Evolutionary conservation across 306 rosid species (phyloP), one percentile per base, ranked within the genome.

Genomic region (Casuarina glauca): DNA sequence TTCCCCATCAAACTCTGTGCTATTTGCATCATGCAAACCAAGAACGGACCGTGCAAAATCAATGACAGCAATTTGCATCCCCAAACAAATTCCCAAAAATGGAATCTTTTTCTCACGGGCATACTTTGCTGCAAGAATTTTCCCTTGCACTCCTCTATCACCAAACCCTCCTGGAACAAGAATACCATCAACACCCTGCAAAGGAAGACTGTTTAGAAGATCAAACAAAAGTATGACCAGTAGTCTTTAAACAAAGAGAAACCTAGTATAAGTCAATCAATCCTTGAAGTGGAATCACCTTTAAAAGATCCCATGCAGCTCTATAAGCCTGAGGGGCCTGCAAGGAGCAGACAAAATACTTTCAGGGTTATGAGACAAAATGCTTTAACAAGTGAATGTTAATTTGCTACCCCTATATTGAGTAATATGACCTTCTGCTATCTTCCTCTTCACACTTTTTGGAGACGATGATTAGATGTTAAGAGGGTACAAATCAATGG

Each of bases 81-180:
- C 98, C 64, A 95, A 74, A 82, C 97, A 95, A 74, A 95, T 95
- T 48, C 98, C 97, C 0, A 95, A 93, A 84, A 64, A 95, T 3
- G 98, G 98, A 84, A 95, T 84, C 51, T 73, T 84, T 19, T 86
- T 78, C 79, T 95, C 97, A 78, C 97, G 85, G 44, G 97, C 97
- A 84, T 89, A 89, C 81, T 88, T 95, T 67, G 97, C 92, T 69
- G 98, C 98, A 71, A 95, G 93, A 77, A 91, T 89, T 88, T 95
- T 95, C 69, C 98, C 98, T 85, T 88, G 78, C 71, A 92, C 90
- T 83, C 97, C 97, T 86, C 97, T 88, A 79, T 89, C 93, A 62
- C 98, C 98, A 75, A 95, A 95, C 32, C 98, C 98, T 77, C 98
- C 98, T 0, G 98, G 98, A 86, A 95, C 95, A 55, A 95, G 91